A percentile compares a stretch with the other conserved stretches of the same genome.
phyloP scores from a whole-genome alignment of 495 filamentous ascomycete genomes.

The Lophiostoma macrostomum region DNA sequence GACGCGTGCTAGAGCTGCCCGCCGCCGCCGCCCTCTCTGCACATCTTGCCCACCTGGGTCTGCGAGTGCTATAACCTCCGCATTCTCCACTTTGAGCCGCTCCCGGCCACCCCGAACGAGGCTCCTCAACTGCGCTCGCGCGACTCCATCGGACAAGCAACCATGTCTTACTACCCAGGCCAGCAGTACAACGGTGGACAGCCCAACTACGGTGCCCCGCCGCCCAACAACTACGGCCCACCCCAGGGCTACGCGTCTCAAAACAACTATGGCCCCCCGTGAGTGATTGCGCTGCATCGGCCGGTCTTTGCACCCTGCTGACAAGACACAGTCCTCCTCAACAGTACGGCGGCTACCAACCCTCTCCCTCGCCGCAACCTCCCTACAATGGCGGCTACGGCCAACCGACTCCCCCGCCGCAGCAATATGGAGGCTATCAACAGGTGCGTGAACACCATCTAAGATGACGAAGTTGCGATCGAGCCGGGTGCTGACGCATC shows the following conservation, averaged over 20 bases:
- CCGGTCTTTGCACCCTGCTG: conserved; percentile 7
- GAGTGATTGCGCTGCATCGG: not conserved
- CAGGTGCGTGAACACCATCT: conserved; percentile 43
- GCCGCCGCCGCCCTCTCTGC: not conserved
- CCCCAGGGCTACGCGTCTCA: conserved; percentile 31
- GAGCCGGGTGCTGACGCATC: conserved; percentile 17
- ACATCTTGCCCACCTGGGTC: too few relatives aligned
- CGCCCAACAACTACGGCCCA: conserved; percentile 31
- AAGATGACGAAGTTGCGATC: too few relatives aligned
- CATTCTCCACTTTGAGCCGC: not conserved
- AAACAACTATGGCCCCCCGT: conserved; percentile 30
- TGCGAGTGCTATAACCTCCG: too few relatives aligned
- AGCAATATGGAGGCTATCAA: conserved; percentile 51
- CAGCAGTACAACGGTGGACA: conserved; percentile 35
- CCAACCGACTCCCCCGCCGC: conserved; percentile 34
- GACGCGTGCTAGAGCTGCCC: not conserved
- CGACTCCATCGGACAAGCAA: not conserved
- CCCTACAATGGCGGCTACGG: conserved; percentile 39
- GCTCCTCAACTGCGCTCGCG: not conserved
- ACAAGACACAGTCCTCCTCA: conserved; percentile 26
- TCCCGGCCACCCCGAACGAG: not conserved
- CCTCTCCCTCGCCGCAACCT: conserved; percentile 37
- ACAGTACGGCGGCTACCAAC: conserved; percentile 33
- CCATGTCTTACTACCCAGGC: conserved; percentile 44
- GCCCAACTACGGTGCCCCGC: conserved; percentile 24